Base-by-base conservation (phyloP, 257 asterid genomes). In the Gentiana macrophylla region DNA sequence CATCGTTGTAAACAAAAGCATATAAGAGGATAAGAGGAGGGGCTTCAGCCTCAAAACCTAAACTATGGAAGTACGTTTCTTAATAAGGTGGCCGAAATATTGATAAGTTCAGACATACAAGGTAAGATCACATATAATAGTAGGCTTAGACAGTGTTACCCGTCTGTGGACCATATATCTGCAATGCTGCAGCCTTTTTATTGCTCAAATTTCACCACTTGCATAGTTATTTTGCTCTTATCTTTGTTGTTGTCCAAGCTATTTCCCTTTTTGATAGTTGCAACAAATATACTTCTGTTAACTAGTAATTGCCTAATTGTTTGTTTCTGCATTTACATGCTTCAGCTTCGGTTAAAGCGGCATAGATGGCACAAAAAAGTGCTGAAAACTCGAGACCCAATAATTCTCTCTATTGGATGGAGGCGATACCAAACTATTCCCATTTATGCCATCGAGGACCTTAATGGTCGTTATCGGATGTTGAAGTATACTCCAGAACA, bases 321-420 rank as follows among this genome's bases (percentile, higher is more conserved):
- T 1, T 53, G 43, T 62, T 35, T 1, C 59, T 6, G 32, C 1
- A 59, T 67, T 12, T 63, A 58, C 9, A 24, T 69, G 50, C 60
- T 77, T 50, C 68, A 92, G 98, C 90, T 77, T 57, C 90, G 94
- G 41, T 50, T 92, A 52, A 92, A 92, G 83, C 79, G 95, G 54
- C 98, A 92, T 67, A 79, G 98, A 66, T 91, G 98, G 98, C 98
- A 87, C 77, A 87, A 81, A 80, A 91, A 87, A 77, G 88, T 91
- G 38, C 61, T 91, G 76, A 91, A 87, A 80, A 87, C 95, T 55
- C 83, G 98, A 82, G 98, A 91, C 72, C 97, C 98, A 24, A 79
- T 91, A 53, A 87, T 87, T 73, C 87, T 91, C 72, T 91, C 98
- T 47, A 75, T 91, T 75, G 98, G 98, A 59, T 91, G 98, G 98